Percentiles rank a stretch among this genome's conserved stretches.
Evolutionary conservation across 2,329 filamentous ascomycete species (phyloP).

Genomic region (Aspergillus amoenus): DNA sequence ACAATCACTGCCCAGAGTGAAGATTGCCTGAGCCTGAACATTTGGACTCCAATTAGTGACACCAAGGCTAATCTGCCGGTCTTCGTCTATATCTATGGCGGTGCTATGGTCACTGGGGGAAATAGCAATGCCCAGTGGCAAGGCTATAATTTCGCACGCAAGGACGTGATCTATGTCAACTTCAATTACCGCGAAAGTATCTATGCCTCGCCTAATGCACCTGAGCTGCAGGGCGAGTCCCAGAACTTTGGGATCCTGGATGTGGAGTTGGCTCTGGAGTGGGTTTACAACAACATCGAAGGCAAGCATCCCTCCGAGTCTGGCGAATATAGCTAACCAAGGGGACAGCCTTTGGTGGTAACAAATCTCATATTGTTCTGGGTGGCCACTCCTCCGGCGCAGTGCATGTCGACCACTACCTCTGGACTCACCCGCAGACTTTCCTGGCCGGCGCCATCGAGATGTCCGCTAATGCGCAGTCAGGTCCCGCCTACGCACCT

Average conservation of each 20-base stretch:
- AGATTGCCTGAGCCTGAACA: constrained; percentile 23
- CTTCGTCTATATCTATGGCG: constrained; percentile 57
- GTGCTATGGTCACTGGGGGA: constrained; percentile 57
- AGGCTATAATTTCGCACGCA: constrained; percentile 22
- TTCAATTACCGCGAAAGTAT: constrained; percentile 25
- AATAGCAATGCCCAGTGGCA: constrained; percentile 26
- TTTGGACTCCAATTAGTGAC: constrained; percentile 20
- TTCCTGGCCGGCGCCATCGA: constrained; percentile 24
- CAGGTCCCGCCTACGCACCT: constrained; percentile 19
- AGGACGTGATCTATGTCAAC: constrained; percentile 25
- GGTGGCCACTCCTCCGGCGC: constrained; percentile 23
- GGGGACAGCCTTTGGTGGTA: constrained; percentile 19
- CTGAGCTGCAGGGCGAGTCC: constrained; percentile 20
- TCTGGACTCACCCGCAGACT: constrained; percentile 24
- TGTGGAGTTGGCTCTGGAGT: constrained; percentile 20
- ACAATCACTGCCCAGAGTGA: constrained; percentile 22
- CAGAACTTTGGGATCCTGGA: constrained; percentile 25
- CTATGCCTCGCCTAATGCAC: constrained; percentile 22
- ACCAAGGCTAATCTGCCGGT: constrained; percentile 14
- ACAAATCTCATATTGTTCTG: constrained; percentile 22
- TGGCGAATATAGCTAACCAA: background rate
- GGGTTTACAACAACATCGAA: constrained; percentile 23
- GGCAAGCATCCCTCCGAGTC: constrained; percentile 5
- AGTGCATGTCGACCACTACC: constrained; percentile 24
- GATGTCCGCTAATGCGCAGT: constrained; percentile 25